phyloP scores from a whole-genome alignment of 1,139 yeast genomes.

The Dujonia santamariae region DNA sequence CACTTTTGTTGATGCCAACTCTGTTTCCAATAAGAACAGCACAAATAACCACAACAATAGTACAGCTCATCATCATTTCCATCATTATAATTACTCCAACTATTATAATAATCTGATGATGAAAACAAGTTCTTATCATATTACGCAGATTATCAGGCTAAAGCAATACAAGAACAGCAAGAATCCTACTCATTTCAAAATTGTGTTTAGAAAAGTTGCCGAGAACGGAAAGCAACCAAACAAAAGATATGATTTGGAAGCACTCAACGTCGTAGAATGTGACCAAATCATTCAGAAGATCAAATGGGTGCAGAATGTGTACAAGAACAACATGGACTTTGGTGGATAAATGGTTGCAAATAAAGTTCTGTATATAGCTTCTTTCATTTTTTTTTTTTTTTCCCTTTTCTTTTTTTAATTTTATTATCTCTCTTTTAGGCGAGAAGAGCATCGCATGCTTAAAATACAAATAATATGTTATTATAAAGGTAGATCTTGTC shows the following conservation, averaged over 20 bases:
- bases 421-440: background rate
- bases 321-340: constrained; percentile 23
- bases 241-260: constrained; percentile 87
- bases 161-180: constrained; percentile 67
- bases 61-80: constrained; percentile 31
- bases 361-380: background rate
- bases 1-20: constrained; percentile 3
- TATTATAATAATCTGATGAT: constrained; percentile 44
- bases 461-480: background rate
- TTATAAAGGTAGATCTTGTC: constrained; percentile 8
- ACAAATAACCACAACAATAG: constrained; percentile 21
- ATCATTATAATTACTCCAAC: constrained; percentile 54
- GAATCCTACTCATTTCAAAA: constrained; percentile 76
- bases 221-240: constrained; percentile 27
- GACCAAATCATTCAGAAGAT: constrained; percentile 73
- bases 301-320: constrained; percentile 50
- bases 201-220: constrained; percentile 64
- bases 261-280: constrained; percentile 58
- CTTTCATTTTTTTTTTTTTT: constrained; percentile 3
- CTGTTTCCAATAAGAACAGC: constrained; percentile 10
- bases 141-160: constrained; percentile 71
- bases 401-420: constrained; percentile 1
- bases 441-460: constrained; percentile 3
- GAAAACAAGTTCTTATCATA: constrained; percentile 85
- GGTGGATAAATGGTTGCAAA: background rate